Base-by-base conservation (phyloP, 495 filamentous ascomycete species). In the Podospora comata region DNA sequence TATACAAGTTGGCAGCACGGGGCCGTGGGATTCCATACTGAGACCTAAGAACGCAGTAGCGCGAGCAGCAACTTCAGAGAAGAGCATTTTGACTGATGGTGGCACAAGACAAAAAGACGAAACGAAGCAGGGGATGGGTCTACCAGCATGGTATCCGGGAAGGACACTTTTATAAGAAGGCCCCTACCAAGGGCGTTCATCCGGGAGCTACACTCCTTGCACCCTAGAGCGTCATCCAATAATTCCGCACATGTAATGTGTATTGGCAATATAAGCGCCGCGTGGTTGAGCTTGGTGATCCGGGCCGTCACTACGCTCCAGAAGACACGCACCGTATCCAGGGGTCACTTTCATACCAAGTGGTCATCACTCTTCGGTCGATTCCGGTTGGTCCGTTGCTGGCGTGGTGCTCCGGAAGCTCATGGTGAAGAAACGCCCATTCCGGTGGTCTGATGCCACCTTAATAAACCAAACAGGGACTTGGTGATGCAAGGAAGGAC, bases 11-110 rank as follows among this genome's bases (percentile, higher is more conserved):
- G 15, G 39, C 27, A 23, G 23, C 23, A 23, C 23, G 23, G 23
- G 23, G 1, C 3, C 4, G 48, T 20, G 27, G 27, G 32, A 20
- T 16, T n/a, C 55, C 71, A 59, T 67, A 77, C 76, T 65, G 13
- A 75, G 58, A 61, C 75, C 72, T 39, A 75, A n/a, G 23, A 76
- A 65, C 67, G 66, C 70, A 44, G 71, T 72, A 15, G 69, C 58
- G 19, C 72, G 68, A 5, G 70, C 63, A 23, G 67, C 30, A 20
- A 28, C 65, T 16, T 68, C 65, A 44, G 62, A 62, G 11, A 76
- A 62, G 61, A 66, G 73, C 75, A 77, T 77, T 5, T 73, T 76
- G 67, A 16, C 5, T 6, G 23, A 61, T n/a, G 58, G 5, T 20
- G 23, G 18, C 53, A 62, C 56, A 55, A 27, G 64, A 60, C 23